Percentiles rank a stretch among this genome's conserved stretches.
Conservation (phyloP, 2,329 filamentous ascomycete genomes). For the Penicillium sp. region DNA sequence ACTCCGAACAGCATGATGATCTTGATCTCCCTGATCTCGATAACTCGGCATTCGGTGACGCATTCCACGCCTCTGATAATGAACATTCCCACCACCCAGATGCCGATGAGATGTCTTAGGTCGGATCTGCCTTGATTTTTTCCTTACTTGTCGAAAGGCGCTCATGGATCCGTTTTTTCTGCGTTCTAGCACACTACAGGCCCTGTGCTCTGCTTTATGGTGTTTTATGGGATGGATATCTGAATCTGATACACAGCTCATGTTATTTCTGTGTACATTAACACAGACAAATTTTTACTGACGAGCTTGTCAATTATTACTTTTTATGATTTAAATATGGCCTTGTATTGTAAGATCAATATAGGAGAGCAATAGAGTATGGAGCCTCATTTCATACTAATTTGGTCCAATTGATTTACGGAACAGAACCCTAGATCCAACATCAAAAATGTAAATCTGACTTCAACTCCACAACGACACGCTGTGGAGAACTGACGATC, state of each 20-base stretch:
- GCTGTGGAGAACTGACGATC: constrained; percentile 10
- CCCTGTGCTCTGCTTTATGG: constrained; percentile 13
- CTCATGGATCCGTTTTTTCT: constrained; percentile 10
- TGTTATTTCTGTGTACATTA: constrained; percentile 11
- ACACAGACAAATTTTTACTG: constrained; percentile 4
- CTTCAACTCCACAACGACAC: background rate
- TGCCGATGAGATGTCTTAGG: constrained; percentile 41
- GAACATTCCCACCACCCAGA: constrained; percentile 43
- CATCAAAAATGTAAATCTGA: background rate
- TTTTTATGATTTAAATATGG: background rate
- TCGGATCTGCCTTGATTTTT: background rate
- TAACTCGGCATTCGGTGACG: constrained; percentile 80
- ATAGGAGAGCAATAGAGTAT: background rate
- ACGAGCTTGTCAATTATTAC: background rate
- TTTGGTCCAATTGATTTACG: too few species aligned
- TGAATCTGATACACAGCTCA: constrained; percentile 13
- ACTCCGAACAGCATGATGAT: constrained; percentile 58
- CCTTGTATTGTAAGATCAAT: background rate
- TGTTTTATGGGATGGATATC: constrained; percentile 17
- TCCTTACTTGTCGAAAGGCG: constrained; percentile 10
- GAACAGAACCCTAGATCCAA: too few species aligned
- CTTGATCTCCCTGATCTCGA: constrained; percentile 65
- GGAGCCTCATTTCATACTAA: too few species aligned
- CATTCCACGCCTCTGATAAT: constrained; percentile 64
- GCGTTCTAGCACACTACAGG: constrained; percentile 14